Conservation (phyloP, 257 asterid species). For the Echium plantagineum region DNA sequence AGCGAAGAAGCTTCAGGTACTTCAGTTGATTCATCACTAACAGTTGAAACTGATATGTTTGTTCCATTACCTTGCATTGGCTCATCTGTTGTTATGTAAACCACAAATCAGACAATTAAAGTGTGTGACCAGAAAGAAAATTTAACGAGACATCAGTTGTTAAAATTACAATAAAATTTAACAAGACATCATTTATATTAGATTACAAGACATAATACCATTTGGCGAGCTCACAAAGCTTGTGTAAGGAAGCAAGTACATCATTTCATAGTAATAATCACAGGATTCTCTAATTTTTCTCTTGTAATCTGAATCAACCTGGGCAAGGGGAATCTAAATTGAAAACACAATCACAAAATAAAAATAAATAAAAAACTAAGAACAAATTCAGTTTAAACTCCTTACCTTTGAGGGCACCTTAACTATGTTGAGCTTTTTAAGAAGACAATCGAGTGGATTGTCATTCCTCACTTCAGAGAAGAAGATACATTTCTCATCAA, state of each 20-base stretch:
- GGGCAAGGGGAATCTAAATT: not conserved
- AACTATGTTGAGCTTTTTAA: conserved; percentile 27
- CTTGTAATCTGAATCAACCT: conserved; percentile 23
- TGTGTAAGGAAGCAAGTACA: conserved; percentile 49
- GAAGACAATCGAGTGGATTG: conserved; percentile 52
- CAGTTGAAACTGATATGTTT: conserved; percentile 53
- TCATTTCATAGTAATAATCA: conserved; percentile 54
- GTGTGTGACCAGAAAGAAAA: not conserved
- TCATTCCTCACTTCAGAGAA: conserved; percentile 61
- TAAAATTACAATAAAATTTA: too few species aligned
- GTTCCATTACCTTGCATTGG: conserved; percentile 24
- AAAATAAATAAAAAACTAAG: not conserved
- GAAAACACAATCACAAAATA: not conserved
- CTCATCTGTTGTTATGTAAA: conserved; percentile 2
- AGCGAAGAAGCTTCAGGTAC: not conserved
- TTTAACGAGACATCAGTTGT: not conserved
- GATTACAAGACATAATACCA: conserved; percentile 26
- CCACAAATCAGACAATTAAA: not conserved
- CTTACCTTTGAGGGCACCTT: conserved; percentile 33
- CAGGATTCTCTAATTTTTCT: conserved; percentile 13
- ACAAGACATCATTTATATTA: not conserved
- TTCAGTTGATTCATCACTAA: conserved; percentile 18
- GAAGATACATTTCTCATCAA: conserved; percentile 39
- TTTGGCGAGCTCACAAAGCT: conserved; percentile 41
- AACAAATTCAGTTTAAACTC: not conserved